Conservation (phyloP, 495 filamentous ascomycete genomes). For the Chaetomium cochliodes region DNA sequence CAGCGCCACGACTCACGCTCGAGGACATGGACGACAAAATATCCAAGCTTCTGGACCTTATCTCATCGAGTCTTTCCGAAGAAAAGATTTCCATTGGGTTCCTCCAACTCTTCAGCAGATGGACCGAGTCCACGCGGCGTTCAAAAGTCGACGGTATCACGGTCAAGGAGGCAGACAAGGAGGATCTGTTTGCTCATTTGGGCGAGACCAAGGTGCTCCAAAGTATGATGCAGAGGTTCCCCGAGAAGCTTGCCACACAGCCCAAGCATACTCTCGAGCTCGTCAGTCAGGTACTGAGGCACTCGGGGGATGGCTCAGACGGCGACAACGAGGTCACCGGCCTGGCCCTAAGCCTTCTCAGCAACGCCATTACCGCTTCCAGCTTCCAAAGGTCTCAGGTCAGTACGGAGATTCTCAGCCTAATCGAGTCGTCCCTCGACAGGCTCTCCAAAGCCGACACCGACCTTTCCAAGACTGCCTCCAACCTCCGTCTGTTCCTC, state of each 20-base stretch:
- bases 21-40: conserved; percentile 50
- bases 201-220: conserved; percentile 63
- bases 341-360: conserved; percentile 65
- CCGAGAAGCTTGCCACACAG: conserved; percentile 64
- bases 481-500: conserved; percentile 57
- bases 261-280: conserved; percentile 63
- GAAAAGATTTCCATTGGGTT: conserved; percentile 62
- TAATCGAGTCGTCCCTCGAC: conserved; percentile 52
- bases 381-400: conserved; percentile 56
- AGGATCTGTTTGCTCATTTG: conserved; percentile 50
- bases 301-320: conserved; percentile 12
- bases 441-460: conserved; percentile 42
- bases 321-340: conserved; percentile 53
- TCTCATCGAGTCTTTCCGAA: conserved; percentile 54
- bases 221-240: conserved; percentile 63
- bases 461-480: conserved; percentile 54
- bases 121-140: conserved; percentile 48
- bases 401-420: conserved; percentile 43
- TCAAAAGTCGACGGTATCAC: conserved; percentile 19
- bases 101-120: conserved; percentile 59
- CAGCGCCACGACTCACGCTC: conserved; percentile 10
- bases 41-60: conserved; percentile 54
- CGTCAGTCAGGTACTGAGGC: conserved; percentile 56
- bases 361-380: conserved; percentile 62
- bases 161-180: conserved; percentile 36